Percentiles rank a stretch among this genome's conserved stretches.
Evolutionary conservation across 1,139 yeast species (phyloP).

Genomic region (Yamadazyma diddensiae): DNA sequence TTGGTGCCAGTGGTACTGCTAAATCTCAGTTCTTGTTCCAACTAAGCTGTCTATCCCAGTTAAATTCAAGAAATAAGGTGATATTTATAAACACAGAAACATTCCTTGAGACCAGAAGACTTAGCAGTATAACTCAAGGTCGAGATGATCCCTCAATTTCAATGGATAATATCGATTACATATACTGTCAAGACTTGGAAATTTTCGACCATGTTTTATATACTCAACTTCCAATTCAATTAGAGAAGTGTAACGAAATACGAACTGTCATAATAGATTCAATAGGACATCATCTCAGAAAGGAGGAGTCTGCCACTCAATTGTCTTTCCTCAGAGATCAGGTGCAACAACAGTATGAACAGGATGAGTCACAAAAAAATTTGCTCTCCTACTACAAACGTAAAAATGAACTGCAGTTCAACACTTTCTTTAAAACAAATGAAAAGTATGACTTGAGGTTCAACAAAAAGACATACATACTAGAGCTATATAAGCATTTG

Average conservation of each 20-base stretch:
- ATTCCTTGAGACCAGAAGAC: constrained; percentile 61
- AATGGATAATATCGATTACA: constrained; percentile 53
- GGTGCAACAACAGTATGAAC: constrained; percentile 22
- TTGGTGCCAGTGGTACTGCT: constrained; percentile 84
- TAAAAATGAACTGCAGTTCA: constrained; percentile 27
- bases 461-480: constrained; percentile 42
- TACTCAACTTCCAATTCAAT: constrained; percentile 64
- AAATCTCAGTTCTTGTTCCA: constrained; percentile 77
- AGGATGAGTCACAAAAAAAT: constrained; percentile 13
- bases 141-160: constrained; percentile 28
- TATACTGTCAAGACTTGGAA: constrained; percentile 67
- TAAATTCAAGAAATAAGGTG: constrained; percentile 34
- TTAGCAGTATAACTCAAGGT: constrained; percentile 26
- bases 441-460: constrained; percentile 27
- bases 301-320: constrained; percentile 49
- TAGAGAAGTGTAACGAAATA: constrained; percentile 32
- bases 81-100: constrained; percentile 79
- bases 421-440: constrained; percentile 25
- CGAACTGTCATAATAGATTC: constrained; percentile 73
- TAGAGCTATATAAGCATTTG: constrained; percentile 47
- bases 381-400: constrained; percentile 17
- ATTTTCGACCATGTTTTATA: constrained; percentile 70
- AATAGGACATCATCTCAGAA: constrained; percentile 80
- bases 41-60: constrained; percentile 55
- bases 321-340: constrained; percentile 23